Evolutionary conservation across 2,329 filamentous ascomycete species (phyloP).

Genomic region (Xylariaceae sp.): DNA sequence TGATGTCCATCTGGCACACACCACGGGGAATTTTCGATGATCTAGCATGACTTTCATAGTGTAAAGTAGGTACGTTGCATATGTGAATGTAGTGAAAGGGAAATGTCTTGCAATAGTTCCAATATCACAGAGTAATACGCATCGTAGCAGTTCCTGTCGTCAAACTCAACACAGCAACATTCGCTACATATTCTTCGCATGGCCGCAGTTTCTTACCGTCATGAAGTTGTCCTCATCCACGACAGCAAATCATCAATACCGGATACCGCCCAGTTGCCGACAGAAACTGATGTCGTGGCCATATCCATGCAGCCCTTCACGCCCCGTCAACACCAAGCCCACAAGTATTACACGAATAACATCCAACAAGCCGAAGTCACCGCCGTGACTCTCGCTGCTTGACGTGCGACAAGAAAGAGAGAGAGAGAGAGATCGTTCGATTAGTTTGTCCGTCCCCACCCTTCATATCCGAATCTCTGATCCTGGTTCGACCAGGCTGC

Average conservation of each 20-base stretch:
- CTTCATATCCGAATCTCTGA: neutral
- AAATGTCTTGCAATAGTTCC: neutral
- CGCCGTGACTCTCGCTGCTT: neutral
- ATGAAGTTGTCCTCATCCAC: neutral
- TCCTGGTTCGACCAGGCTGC: constrained; percentile 1
- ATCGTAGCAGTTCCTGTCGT: neutral
- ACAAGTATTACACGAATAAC: neutral
- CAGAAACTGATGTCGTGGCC: neutral
- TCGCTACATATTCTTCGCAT: neutral
- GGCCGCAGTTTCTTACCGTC: neutral
- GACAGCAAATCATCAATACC: neutral
- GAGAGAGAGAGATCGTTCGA: neutral
- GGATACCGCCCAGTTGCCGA: neutral
- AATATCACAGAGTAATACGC: neutral
- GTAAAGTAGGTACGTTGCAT: neutral
- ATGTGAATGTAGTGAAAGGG: neutral
- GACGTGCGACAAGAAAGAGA: constrained; percentile 1
- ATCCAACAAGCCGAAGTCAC: neutral
- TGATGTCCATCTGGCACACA: neutral
- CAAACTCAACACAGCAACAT: neutral
- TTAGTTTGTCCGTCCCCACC: neutral
- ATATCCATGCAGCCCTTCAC: neutral
- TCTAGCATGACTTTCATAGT: neutral
- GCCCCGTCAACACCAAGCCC: neutral
- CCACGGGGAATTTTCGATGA: neutral